These are phyloP conservation scores for Aspergillus pseudoterreus DNA, from an alignment of 2,329 filamentous ascomycete genomes.

Conservation along the genomic window DNA sequence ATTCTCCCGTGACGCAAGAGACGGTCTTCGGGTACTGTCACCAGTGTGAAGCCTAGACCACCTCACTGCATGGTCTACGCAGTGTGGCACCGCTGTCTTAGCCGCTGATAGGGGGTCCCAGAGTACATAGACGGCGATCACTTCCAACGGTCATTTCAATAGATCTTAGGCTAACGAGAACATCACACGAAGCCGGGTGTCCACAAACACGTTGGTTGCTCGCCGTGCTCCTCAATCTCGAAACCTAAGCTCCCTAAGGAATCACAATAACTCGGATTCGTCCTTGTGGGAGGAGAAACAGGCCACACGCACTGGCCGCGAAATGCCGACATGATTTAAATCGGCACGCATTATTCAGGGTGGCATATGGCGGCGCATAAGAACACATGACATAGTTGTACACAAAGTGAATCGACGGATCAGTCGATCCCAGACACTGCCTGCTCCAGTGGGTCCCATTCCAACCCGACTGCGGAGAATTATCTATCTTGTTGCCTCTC, in stretches of 20 bases:
- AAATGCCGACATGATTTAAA: not conserved
- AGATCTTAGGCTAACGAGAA: constrained; percentile 2
- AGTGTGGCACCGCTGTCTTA: constrained; percentile 1
- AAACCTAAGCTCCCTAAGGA: not conserved
- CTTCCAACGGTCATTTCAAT: constrained; percentile 9
- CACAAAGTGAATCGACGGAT: not conserved
- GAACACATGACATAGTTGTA: not conserved
- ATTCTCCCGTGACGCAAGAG: not conserved
- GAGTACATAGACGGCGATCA: constrained; percentile 9
- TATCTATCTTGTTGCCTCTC: constrained; percentile 9
- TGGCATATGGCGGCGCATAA: not conserved
- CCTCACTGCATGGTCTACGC: not conserved
- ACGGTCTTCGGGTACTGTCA: not conserved
- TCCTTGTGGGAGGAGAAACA: not conserved
- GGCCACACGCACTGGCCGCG: not conserved
- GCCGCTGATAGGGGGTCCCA: constrained; percentile 4
- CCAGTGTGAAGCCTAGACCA: constrained; percentile 2
- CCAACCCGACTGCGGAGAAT: constrained; percentile 18
- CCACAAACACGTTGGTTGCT: constrained; percentile 1
- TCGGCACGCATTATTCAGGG: not conserved
- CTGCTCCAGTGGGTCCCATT: constrained; percentile 11
- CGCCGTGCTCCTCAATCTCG: not conserved
- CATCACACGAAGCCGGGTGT: constrained; percentile 1
- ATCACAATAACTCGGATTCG: not conserved
- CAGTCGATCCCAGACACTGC: constrained; percentile 1